Percentiles rank a stretch among this genome's conserved stretches.
Conservation (phyloP, 371 early-diverging fungal genomes). For the Mortierella sp. region DNA sequence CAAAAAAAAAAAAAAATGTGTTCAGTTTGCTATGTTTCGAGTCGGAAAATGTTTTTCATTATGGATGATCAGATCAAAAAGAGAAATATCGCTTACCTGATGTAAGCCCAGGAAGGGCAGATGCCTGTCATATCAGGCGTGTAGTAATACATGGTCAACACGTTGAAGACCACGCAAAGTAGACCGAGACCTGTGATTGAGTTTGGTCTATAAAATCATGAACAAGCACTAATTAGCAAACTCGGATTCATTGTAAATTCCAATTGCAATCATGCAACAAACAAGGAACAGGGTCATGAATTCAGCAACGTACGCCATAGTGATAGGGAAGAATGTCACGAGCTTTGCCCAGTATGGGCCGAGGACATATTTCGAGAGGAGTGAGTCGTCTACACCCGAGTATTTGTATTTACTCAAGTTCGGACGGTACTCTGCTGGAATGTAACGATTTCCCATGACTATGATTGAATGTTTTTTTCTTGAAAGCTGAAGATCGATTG, state of each 20-base stretch:
- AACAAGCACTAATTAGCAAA: conserved; percentile 8
- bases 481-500: neutral
- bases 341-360: conserved; percentile 93
- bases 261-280: neutral
- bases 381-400: conserved; percentile 89
- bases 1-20: conserved; percentile 11
- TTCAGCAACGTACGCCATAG: conserved; percentile 85
- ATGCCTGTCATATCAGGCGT: conserved; percentile 82
- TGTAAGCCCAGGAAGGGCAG: conserved; percentile 89
- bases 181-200: conserved; percentile 96
- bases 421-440: conserved; percentile 64
- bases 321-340: conserved; percentile 88
- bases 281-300: neutral
- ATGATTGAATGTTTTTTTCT: neutral
- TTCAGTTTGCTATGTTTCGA: neutral
- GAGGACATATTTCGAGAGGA: conserved; percentile 88
- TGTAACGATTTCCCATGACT: conserved; percentile 51
- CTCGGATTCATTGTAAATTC: neutral
- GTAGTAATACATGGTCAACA: conserved; percentile 72
- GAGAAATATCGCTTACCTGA: conserved; percentile 59
- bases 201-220: conserved; percentile 83
- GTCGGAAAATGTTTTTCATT: neutral
- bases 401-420: conserved; percentile 88
- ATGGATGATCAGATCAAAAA: neutral
- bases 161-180: conserved; percentile 84